Percentiles rank a stretch among this genome's conserved stretches.
Conservation (phyloP, 768 basidiomycete genomes). For the Termitomyces sp. region DNA sequence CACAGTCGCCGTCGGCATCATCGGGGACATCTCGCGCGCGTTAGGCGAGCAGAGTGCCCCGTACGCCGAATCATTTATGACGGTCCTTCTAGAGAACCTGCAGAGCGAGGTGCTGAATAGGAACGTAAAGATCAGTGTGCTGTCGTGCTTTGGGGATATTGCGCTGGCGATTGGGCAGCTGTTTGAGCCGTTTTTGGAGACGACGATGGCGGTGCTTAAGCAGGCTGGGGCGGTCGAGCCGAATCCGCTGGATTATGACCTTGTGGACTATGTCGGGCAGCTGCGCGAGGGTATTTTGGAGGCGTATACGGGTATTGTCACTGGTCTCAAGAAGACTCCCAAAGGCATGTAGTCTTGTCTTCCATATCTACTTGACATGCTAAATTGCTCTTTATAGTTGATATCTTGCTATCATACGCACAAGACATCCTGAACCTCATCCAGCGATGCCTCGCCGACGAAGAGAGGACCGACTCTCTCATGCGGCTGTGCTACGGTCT, state of each 20-base stretch:
- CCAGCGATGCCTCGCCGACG: conserved; percentile 71
- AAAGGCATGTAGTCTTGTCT: conserved; percentile 48
- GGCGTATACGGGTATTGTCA: conserved; percentile 93
- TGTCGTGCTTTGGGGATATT: conserved; percentile 95
- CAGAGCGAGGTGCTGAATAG: conserved; percentile 88
- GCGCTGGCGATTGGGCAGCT: conserved; percentile 84
- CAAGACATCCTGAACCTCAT: conserved; percentile 76
- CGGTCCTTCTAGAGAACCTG: conserved; percentile 84
- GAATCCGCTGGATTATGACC: conserved; percentile 88
- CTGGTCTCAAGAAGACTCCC: conserved; percentile 81
- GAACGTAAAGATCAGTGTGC: conserved; percentile 94
- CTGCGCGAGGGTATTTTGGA: conserved; percentile 95
- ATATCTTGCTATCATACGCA: conserved; percentile 66
- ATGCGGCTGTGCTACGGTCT: conserved; percentile 78
- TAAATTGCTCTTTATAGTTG: conserved; percentile 25
- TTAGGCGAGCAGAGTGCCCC: conserved; percentile 80
- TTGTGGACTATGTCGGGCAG: conserved; percentile 87
- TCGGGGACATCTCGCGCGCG: conserved; percentile 95
- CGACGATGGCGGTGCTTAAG: conserved; percentile 85
- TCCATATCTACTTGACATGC: background rate
- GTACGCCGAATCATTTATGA: conserved; percentile 90
- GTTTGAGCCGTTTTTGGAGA: conserved; percentile 88
- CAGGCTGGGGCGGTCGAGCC: conserved; percentile 89
- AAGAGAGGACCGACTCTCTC: conserved; percentile 79
- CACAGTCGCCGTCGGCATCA: conserved; percentile 92